Evolutionary conservation across 768 basidiomycete genomes (phyloP), one percentile per base, ranked within the genome.

Genomic region (Pleurotus citrinopileatus): DNA sequence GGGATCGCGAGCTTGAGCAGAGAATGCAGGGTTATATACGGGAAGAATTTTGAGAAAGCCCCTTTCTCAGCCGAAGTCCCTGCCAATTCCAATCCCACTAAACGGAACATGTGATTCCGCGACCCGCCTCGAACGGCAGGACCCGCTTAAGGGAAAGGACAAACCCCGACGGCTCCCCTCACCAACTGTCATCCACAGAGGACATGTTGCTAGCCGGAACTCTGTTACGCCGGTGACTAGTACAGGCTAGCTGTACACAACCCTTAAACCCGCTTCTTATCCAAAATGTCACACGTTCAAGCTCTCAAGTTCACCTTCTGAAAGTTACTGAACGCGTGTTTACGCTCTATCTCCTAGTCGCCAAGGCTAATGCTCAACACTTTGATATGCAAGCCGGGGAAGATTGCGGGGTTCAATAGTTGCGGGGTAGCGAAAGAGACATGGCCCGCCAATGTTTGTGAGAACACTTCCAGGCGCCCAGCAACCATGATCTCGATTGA

Each of bases 281-380:
- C 8, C 19, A 7, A n/a, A n/a, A 20, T 40, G 38, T 40, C 43
- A 25, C 43, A 44, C 7, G 43, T 27, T 44, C n/a, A 42, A 7
- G 38, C 38, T 19, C 38, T 40, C 38, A 15, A 40, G 19, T 12
- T 2, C 38, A n/a, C 38, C 17, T 19, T 12, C 15, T 40, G 38
- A 13, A 9, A 10, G 19, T 26, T 22, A 44, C 19, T 8, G 40
- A 42, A 42, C 40, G 43, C 43, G 43, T 26, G 23, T 36, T 37
- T 37, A 95, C 92, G 3, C 86, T 97, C 55, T 97, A 94, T 76
- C 84, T 95, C 46, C 88, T 98, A 67, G 96, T 98, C 63, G 89
- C 92, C 32, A 93, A 94, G 2, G 86, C n/a, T n/a, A n/a, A n/a
- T n/a, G n/a, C n/a, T n/a, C n/a, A n/a, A n/a, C n/a, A n/a, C n/a